These are phyloP conservation scores for Phytophthora megakarya DNA, from an alignment of 352 stramenopile genomes.

Conservation along the genomic window DNA sequence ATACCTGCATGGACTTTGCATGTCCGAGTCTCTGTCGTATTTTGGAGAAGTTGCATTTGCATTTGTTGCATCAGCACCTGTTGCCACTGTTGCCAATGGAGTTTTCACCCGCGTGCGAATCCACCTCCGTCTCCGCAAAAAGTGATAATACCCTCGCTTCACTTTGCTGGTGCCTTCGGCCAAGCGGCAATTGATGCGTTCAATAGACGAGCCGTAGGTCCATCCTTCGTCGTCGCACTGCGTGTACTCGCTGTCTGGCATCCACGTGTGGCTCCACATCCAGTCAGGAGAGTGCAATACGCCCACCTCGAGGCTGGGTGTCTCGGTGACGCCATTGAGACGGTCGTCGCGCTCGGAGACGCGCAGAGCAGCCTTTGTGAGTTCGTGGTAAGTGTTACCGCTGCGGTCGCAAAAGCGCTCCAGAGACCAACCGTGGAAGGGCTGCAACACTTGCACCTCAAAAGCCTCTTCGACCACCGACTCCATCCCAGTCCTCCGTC, in stretches of 20 bases:
- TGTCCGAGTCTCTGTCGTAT: constrained; percentile 5
- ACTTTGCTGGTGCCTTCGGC: constrained; percentile 76
- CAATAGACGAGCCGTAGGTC: constrained; percentile 85
- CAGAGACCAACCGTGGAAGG: constrained; percentile 80
- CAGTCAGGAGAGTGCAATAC: constrained; percentile 66
- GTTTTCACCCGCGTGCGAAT: constrained; percentile 80
- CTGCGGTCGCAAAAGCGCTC: constrained; percentile 84
- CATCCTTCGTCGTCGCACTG: constrained; percentile 86
- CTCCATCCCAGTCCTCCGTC: constrained; percentile 46
- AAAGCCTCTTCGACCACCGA: constrained; percentile 83
- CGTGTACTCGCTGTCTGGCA: constrained; percentile 76
- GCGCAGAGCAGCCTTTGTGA: constrained; percentile 56
- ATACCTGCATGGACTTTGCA: constrained; percentile 33
- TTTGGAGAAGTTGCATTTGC: not conserved
- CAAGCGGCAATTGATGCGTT: constrained; percentile 80
- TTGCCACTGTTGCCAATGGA: constrained; percentile 31
- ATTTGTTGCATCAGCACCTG: too few species aligned
- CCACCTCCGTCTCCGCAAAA: constrained; percentile 75
- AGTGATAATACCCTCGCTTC: constrained; percentile 83
- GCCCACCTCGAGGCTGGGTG: constrained; percentile 58
- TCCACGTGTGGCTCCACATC: constrained; percentile 86
- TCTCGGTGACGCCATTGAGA: constrained; percentile 51
- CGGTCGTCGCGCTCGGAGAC: constrained; percentile 53
- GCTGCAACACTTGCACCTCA: constrained; percentile 84
- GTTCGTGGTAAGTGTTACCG: constrained; percentile 64